Evolutionary conservation across 202 grass and related monocot genomes (phyloP).

Genomic region (Dendrocalamus latiflorus): DNA sequence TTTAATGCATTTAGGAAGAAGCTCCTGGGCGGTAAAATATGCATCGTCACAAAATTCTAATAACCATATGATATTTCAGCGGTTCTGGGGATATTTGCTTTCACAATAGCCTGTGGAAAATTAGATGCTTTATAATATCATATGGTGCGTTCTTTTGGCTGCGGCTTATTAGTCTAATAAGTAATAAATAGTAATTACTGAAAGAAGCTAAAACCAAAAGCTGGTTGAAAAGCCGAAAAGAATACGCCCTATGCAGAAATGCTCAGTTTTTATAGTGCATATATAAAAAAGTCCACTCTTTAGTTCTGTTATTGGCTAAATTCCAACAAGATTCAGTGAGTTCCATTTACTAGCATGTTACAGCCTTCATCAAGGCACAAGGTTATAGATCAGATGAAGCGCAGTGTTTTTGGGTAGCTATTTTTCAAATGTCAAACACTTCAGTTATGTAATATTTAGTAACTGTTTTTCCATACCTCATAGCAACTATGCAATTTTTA

Average conservation of each 20-base stretch:
- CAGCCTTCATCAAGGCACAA: neutral
- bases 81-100: neutral
- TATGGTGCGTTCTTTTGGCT: neutral
- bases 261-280: neutral
- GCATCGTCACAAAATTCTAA: neutral
- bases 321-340: too few species aligned
- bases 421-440: neutral
- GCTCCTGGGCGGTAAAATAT: neutral
- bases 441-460: neutral
- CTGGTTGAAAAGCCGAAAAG: too few species aligned
- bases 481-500: neutral
- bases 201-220: too few species aligned
- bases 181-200: too few species aligned
- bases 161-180: too few species aligned
- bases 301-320: neutral
- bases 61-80: neutral
- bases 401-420: neutral
- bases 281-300: neutral
- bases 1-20: neutral
- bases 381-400: neutral
- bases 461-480: neutral
- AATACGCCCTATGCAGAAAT: neutral
- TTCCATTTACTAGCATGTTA: neutral
- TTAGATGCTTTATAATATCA: neutral
- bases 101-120: slow-evolving; percentile 6